Evolutionary conservation across 441 rosid genomes (phyloP).

Genomic region (Erodium texanum): DNA sequence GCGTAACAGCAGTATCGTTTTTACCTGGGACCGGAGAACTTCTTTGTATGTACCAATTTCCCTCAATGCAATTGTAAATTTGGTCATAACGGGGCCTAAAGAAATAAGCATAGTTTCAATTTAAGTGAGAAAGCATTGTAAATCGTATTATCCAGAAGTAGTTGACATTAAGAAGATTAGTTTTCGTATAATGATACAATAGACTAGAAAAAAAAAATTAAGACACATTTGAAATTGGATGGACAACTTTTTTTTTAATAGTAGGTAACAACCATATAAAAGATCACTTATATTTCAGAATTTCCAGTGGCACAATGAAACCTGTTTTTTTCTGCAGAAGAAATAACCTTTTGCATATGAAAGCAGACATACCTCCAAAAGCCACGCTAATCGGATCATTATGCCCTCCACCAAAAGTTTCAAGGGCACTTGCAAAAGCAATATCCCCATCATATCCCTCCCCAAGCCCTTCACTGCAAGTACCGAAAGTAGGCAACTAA

Average conservation of each 20-base stretch:
- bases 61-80: slow-evolving; percentile 95
- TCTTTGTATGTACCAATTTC: slow-evolving; percentile 99
- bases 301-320: slow-evolving; percentile 12
- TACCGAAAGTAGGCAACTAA: slow-evolving; percentile 17
- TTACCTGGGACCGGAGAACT: slow-evolving; percentile 95
- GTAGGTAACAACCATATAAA: not conserved
- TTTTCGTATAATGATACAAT: not conserved
- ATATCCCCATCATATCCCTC: slow-evolving; percentile 99
- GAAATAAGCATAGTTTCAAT: slow-evolving; percentile 20
- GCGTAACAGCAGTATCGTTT: not conserved
- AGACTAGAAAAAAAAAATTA: not conserved
- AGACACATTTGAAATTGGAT: not conserved
- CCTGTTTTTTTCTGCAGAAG: not conserved
- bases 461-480: slow-evolving; percentile 93
- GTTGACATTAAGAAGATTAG: not conserved
- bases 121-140: not conserved
- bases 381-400: slow-evolving; percentile 97
- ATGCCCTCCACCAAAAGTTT: slow-evolving; percentile 98
- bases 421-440: slow-evolving; percentile 98
- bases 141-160: not conserved
- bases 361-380: slow-evolving; percentile 66
- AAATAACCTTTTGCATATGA: slow-evolving; percentile 13
- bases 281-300: not conserved
- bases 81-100: slow-evolving; percentile 98
- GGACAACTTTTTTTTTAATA: no score